These are phyloP conservation scores for Saccharomycopsis fibuligera DNA, from an alignment of 805 yeast species.

Conservation along the genomic window DNA sequence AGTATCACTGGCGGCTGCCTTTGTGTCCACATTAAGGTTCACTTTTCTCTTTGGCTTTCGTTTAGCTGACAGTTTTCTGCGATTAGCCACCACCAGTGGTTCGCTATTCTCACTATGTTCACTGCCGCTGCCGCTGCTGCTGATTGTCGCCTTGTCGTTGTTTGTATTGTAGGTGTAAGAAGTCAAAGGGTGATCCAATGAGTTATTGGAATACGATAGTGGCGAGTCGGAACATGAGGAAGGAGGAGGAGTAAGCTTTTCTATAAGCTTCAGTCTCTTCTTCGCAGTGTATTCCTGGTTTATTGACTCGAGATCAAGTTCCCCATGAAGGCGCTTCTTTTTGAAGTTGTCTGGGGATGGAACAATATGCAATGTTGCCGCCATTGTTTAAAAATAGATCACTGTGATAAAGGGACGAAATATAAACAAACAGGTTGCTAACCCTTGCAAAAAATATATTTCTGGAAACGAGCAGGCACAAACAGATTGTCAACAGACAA, in stretches of 20 bases:
- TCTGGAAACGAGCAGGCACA: too few species aligned
- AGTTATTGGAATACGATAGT: neutral
- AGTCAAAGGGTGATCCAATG: neutral
- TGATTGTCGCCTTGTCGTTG: neutral
- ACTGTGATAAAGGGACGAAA: too few species aligned
- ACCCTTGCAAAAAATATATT: too few species aligned
- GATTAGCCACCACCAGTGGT: neutral
- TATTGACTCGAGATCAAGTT: neutral
- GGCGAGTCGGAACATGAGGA: conserved; percentile 1
- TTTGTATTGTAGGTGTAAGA: neutral
- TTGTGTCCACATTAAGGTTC: neutral
- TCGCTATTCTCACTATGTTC: neutral
- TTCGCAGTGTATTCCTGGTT: neutral
- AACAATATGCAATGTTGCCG: conserved; percentile 7
- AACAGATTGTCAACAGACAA: too few species aligned
- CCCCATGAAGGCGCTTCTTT: conserved; percentile 1
- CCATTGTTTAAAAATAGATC: conserved; percentile 1
- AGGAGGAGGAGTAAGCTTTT: conserved; percentile 12
- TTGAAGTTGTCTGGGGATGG: neutral
- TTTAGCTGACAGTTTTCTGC: too few species aligned
- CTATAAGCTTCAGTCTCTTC: neutral
- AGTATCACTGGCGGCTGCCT: neutral
- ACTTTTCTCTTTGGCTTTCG: neutral
- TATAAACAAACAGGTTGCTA: too few species aligned
- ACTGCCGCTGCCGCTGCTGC: conserved; percentile 23